Base-by-base conservation (phyloP, 441 rosid species). In the Aquilaria agallochum region DNA sequence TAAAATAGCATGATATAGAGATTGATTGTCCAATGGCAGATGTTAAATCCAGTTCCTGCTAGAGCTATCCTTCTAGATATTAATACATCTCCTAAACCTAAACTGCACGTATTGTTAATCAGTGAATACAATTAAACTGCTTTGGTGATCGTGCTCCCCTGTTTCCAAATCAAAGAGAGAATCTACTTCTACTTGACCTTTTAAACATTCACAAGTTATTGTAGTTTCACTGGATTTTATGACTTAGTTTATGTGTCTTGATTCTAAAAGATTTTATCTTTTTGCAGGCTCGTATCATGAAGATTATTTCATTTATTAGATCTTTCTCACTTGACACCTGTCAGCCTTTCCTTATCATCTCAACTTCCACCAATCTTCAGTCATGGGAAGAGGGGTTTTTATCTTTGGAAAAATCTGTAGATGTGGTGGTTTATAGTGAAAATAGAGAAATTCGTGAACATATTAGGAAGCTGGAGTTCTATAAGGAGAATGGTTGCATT, bases 371-470 rank as follows among this genome's bases (percentile, higher is more conserved):
- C 67, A 64, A 64, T 44, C 79, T 78, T 66, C 34, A 55, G 74
- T 74, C 68, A 6, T 85, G 91, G 91, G 86, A 83, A 58, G 77
- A 73, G 55, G 80, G 74, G 64, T 80, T 80, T 65, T 70, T 66
- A 36, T 72, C 42, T 46, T 47, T 77, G 31, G 78, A 78, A 44
- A 80, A 83, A 33, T 70, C 74, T 64, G 53, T 69, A 55, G 59
- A 76, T 69, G 62, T 73, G 54, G 88, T 83, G 68, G 75, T 76
- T 71, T 85, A 83, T 71, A 47, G 62, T 40, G 88, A 88, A 56
- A 69, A 50, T 68, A 74, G 62, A 65, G 75, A 74, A 68, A 13
- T 68, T 55, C 74, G 85, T 54, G 62, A 58, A 72, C 36, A 53
- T 55, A 76, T 83, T 33, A 76, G 83, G 72, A 69, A 73, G 42